phyloP scores from a whole-genome alignment of 2,329 filamentous ascomycete genomes.

The Elsinoe perseae region DNA sequence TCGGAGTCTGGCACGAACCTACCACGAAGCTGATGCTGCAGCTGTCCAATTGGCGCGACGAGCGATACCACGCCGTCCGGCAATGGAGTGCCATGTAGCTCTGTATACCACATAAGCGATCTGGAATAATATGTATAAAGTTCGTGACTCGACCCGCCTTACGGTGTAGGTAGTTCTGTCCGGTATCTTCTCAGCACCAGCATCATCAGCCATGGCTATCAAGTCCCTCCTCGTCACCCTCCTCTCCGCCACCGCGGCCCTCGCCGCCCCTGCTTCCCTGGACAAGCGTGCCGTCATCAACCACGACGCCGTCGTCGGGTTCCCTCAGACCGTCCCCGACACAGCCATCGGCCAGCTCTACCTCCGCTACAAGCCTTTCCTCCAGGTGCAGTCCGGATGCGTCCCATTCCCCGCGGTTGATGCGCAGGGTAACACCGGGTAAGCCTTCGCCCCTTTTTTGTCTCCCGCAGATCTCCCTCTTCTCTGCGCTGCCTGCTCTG shows the following conservation, averaged over 20 bases:
- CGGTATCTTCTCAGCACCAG: not conserved
- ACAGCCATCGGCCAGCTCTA: slow-evolving; percentile 42
- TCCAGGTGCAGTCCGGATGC: slow-evolving; percentile 52
- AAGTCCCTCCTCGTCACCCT: slow-evolving; percentile 16
- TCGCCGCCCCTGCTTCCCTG: slow-evolving; percentile 21
- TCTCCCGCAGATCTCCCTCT: not conserved
- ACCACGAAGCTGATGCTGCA: not conserved
- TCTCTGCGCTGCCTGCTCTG: not conserved
- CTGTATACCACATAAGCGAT: not conserved
- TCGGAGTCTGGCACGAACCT: not conserved
- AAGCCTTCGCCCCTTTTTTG: slow-evolving; percentile 21
- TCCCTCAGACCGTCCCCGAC: slow-evolving; percentile 46
- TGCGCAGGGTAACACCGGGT: slow-evolving; percentile 50
- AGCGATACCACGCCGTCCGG: not conserved
- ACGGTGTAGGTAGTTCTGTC: not conserved
- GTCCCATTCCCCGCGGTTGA: slow-evolving; percentile 58
- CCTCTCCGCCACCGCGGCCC: slow-evolving; percentile 14
- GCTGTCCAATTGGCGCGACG: not conserved
- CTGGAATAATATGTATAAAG: not conserved
- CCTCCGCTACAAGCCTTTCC: slow-evolving; percentile 49
- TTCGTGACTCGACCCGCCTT: not conserved
- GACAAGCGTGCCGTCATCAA: slow-evolving; percentile 37
- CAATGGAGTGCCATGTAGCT: not conserved
- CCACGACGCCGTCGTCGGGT: slow-evolving; percentile 45
- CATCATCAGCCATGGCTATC: slow-evolving; percentile 11